Conservation (phyloP, 768 basidiomycete species). For the Lentinula sp. region DNA sequence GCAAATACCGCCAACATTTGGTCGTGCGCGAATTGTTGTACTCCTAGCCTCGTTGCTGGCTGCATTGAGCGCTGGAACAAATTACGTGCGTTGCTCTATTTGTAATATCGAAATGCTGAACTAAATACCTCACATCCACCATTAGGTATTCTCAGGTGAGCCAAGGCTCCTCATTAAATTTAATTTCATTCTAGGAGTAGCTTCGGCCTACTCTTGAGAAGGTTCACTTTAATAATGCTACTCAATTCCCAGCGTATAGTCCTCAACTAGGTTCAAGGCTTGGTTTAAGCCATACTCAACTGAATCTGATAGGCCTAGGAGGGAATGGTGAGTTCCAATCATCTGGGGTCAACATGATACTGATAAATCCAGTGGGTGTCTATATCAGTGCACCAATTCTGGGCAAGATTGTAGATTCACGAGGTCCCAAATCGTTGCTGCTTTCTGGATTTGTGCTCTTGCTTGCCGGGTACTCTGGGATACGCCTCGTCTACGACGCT, state of each 20-base stretch:
- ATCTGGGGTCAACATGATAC: neutral
- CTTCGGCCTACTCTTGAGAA: neutral
- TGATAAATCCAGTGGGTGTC: constrained; percentile 37
- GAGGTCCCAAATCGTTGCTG: constrained; percentile 48
- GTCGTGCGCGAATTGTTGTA: constrained; percentile 16
- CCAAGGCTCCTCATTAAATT: neutral
- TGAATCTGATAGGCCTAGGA: constrained; percentile 53
- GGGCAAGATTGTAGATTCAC: constrained; percentile 51
- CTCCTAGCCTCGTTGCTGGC: constrained; percentile 2
- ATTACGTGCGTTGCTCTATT: constrained; percentile 6
- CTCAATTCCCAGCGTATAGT: constrained; percentile 42
- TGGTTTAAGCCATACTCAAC: constrained; percentile 49
- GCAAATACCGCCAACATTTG: constrained; percentile 2
- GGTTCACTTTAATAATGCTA: neutral
- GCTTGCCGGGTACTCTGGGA: constrained; percentile 49
- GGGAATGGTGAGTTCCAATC: constrained; percentile 34
- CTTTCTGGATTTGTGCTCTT: constrained; percentile 38
- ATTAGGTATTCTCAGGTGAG: constrained; percentile 9
- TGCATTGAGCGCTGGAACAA: constrained; percentile 7
- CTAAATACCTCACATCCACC: neutral
- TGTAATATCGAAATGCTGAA: neutral
- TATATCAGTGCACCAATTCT: constrained; percentile 49
- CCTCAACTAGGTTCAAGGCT: constrained; percentile 59
- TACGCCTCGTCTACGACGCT: constrained; percentile 38
- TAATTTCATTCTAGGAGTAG: neutral